Evolutionary conservation across 306 rosid species (phyloP).

Genomic region (cucumber (Cucumis sativus)): Cucumber_9930_V3 NC_026656.2:23334501-23335000

Average conservation of each 20-base stretch:
- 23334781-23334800: not conserved
- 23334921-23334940: not conserved
- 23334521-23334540: slow-evolving; percentile 40
- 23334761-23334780: slow-evolving; percentile 8
- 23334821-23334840: slow-evolving; percentile 8
- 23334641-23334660: not conserved
- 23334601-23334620: slow-evolving; percentile 44
- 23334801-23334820: not conserved
- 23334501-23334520: slow-evolving; percentile 71
- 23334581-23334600: slow-evolving; percentile 21
- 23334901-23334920: slow-evolving; percentile 20
- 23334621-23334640: not conserved
- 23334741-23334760: slow-evolving; percentile 15
- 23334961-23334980: no score
- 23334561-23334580: slow-evolving; percentile 12
- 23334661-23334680: not conserved
- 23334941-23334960: not conserved
- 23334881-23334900: slow-evolving; percentile 42
- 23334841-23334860: slow-evolving; percentile 16
- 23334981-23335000: no score
- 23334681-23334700: not conserved
- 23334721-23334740: slow-evolving; percentile 37
- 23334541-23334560: slow-evolving; percentile 36
- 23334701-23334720: slow-evolving; percentile 27
- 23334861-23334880: slow-evolving; percentile 28